Percentiles rank a stretch among this genome's conserved stretches.
phyloP scores from a whole-genome alignment of 2,329 filamentous ascomycete species.

The Fusarium acutatum region DNA sequence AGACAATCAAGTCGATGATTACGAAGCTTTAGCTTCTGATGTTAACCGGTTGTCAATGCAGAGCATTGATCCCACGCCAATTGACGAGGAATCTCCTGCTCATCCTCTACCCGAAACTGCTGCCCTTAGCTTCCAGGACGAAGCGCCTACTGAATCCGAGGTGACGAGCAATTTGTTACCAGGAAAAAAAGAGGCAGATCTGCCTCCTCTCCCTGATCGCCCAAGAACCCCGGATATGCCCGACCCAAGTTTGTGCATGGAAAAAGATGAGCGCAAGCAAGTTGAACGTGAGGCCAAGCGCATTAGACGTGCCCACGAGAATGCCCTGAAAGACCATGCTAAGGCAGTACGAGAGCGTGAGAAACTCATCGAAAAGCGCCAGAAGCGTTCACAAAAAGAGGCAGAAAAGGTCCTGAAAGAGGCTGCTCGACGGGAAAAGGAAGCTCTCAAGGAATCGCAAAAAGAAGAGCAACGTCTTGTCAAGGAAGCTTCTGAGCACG shows the following conservation, averaged over 20 bases:
- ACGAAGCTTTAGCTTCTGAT: slow-evolving; percentile 9
- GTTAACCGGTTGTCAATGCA: slow-evolving; percentile 43
- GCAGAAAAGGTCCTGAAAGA: slow-evolving; percentile 45
- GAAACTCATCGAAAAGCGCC: slow-evolving; percentile 66
- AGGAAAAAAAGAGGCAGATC: slow-evolving; percentile 18
- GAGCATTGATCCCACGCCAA: slow-evolving; percentile 52
- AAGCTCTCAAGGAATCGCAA: slow-evolving; percentile 43
- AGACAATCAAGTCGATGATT: not conserved
- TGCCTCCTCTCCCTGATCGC: slow-evolving; percentile 53
- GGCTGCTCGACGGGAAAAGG: slow-evolving; percentile 42
- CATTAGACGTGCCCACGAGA: slow-evolving; percentile 70
- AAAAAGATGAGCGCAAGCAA: slow-evolving; percentile 72
- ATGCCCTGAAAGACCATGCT: slow-evolving; percentile 71
- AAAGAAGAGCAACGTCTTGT: slow-evolving; percentile 31
- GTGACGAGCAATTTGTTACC: not conserved
- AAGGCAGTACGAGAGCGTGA: slow-evolving; percentile 70
- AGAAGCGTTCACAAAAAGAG: slow-evolving; percentile 53
- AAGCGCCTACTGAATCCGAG: not conserved
- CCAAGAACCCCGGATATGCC: slow-evolving; percentile 59
- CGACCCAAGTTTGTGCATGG: slow-evolving; percentile 65
- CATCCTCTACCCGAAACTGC: not conserved
- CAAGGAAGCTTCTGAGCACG: slow-evolving; percentile 12
- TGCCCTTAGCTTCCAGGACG: not conserved
- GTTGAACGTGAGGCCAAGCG: slow-evolving; percentile 74
- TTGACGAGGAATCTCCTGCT: slow-evolving; percentile 39